Evolutionary conservation across 1,284 basidiomycete species (phyloP).

Genomic region (Tylopilus sp.): DNA sequence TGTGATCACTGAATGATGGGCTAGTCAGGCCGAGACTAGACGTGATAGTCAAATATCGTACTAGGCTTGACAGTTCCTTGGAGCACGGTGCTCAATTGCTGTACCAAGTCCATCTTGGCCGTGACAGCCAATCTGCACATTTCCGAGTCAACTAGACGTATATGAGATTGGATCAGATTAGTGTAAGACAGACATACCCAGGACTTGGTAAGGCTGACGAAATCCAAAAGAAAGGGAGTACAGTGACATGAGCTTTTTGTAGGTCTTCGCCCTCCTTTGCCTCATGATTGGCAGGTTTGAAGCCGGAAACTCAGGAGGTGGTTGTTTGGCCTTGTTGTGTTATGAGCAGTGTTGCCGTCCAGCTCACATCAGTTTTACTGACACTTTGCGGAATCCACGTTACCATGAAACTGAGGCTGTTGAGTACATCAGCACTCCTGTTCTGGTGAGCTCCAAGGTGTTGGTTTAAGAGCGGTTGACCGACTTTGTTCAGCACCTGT

Average conservation of each 20-base stretch:
- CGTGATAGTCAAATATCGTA: conserved; percentile 43
- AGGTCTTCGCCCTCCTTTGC: conserved; percentile 89
- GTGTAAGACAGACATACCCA: conserved; percentile 49
- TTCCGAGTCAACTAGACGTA: conserved; percentile 71
- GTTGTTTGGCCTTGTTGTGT: conserved; percentile 29
- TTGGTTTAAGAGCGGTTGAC: neutral
- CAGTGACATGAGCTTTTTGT: conserved; percentile 87
- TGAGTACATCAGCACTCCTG: conserved; percentile 14
- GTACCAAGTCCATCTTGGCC: conserved; percentile 70
- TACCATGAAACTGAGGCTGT: conserved; percentile 18
- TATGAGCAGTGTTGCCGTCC: neutral
- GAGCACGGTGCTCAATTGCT: conserved; percentile 70
- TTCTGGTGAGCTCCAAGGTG: conserved; percentile 10
- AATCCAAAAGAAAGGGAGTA: conserved; percentile 86
- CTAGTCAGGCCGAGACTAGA: conserved; percentile 25
- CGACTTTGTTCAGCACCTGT: conserved; percentile 30
- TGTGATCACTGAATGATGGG: conserved; percentile 81
- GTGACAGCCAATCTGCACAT: conserved; percentile 71
- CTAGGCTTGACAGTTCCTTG: conserved; percentile 88
- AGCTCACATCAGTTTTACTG: neutral
- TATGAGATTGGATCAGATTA: conserved; percentile 17
- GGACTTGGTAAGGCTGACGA: conserved; percentile 85
- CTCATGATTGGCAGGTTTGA: conserved; percentile 55
- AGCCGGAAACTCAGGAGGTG: neutral
- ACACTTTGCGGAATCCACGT: neutral